Conservation (phyloP, 2,329 filamentous ascomycete species). For the Hypoxylon sp. region DNA sequence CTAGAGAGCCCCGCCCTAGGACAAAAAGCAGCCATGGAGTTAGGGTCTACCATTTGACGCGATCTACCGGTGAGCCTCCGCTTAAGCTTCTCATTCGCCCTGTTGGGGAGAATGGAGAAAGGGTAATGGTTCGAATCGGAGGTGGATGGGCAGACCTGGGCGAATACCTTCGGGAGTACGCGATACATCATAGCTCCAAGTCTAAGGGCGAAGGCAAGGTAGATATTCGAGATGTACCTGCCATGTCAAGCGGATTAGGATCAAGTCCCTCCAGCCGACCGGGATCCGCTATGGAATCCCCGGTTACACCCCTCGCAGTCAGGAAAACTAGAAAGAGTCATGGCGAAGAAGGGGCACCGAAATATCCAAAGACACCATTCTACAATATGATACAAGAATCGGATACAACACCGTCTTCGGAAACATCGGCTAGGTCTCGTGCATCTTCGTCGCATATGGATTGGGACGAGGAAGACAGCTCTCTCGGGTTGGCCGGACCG, state of each 20-base stretch:
- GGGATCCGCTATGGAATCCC: conserved; percentile 57
- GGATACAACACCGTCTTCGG: conserved; percentile 62
- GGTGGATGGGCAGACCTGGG: conserved; percentile 98
- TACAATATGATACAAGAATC: conserved; percentile 52
- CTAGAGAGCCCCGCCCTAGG: conserved; percentile 64
- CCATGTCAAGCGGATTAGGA: conserved; percentile 53
- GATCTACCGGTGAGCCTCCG: conserved; percentile 85
- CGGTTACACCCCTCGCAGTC: conserved; percentile 66
- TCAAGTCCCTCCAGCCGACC: conserved; percentile 62
- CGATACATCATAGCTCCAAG: conserved; percentile 88
- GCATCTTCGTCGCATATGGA: conserved; percentile 66
- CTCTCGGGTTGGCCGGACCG: conserved; percentile 79
- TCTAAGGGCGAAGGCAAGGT: conserved; percentile 68
- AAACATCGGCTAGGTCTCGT: conserved; percentile 63
- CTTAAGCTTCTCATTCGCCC: conserved; percentile 95
- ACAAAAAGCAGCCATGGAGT: conserved; percentile 76
- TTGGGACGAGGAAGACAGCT: conserved; percentile 72
- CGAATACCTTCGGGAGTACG: conserved; percentile 95
- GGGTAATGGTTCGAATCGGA: conserved; percentile 97
- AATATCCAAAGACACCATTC: conserved; percentile 62
- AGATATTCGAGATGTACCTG: conserved; percentile 69
- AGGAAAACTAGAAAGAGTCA: conserved; percentile 68
- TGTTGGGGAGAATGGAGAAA: conserved; percentile 89
- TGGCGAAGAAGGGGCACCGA: conserved; percentile 56
- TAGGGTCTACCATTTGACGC: conserved; percentile 91